These are phyloP conservation scores for Penicillium steckii DNA, from an alignment of 495 filamentous ascomycete genomes.

Conservation along the genomic window DNA sequence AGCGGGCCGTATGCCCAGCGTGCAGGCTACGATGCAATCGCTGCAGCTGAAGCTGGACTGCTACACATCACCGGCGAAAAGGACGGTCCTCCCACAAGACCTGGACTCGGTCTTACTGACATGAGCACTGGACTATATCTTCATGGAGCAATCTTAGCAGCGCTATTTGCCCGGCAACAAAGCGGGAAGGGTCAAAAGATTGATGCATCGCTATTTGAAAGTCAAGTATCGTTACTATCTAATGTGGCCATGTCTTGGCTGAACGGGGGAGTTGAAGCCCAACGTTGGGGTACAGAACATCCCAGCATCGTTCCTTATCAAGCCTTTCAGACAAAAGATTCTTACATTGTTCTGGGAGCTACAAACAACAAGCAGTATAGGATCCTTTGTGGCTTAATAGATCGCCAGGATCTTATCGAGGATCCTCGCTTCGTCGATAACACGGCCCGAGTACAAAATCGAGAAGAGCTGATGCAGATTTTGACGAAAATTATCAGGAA, in stretches of 20 bases:
- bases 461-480: constrained; percentile 61
- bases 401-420: constrained; percentile 60
- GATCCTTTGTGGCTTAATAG: constrained; percentile 68
- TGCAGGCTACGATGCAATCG: constrained; percentile 93
- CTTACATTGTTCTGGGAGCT: constrained; percentile 77
- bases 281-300: constrained; percentile 88
- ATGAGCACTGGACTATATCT: constrained; percentile 85
- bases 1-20: constrained; percentile 76
- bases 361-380: constrained; percentile 82
- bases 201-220: constrained; percentile 80
- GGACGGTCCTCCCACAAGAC: constrained; percentile 84
- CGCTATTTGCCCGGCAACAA: constrained; percentile 61
- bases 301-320: constrained; percentile 87
- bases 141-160: constrained; percentile 81
- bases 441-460: constrained; percentile 65
- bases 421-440: constrained; percentile 70
- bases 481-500: constrained; percentile 63
- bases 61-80: constrained; percentile 87
- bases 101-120: constrained; percentile 87
- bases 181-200: constrained; percentile 78
- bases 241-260: constrained; percentile 86
- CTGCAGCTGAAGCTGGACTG: constrained; percentile 85
- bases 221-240: constrained; percentile 75
- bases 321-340: constrained; percentile 78
- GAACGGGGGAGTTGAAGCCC: constrained; percentile 70